These are phyloP conservation scores for Puccinia hordei DNA, from an alignment of 1,284 basidiomycete genomes.

Conservation along the genomic window DNA sequence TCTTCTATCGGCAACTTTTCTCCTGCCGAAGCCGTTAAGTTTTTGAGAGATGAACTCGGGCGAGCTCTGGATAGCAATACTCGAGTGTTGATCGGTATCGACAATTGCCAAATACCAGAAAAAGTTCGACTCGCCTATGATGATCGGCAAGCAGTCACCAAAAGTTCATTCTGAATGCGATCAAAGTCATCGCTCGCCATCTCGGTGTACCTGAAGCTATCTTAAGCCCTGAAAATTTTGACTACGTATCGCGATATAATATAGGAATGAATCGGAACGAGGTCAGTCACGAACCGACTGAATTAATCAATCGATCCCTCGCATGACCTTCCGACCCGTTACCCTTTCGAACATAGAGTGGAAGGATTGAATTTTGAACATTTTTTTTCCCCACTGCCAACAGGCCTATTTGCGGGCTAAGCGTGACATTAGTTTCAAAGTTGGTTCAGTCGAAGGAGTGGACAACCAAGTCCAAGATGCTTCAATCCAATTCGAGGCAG, in stretches of 20 bases:
- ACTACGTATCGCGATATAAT: conserved; percentile 81
- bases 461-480: conserved; percentile 51
- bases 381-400: background rate
- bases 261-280: conserved; percentile 61
- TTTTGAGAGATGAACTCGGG: conserved; percentile 73
- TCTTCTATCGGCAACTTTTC: conserved; percentile 90
- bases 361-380: background rate
- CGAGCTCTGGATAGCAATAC: conserved; percentile 65
- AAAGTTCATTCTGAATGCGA: conserved; percentile 87
- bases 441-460: conserved; percentile 15
- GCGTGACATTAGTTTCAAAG: conserved; percentile 31
- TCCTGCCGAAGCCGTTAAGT: conserved; percentile 71
- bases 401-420: conserved; percentile 46
- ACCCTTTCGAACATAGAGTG: background rate
- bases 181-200: conserved; percentile 64
- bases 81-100: conserved; percentile 73
- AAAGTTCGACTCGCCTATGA: conserved; percentile 70
- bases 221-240: conserved; percentile 73
- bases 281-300: conserved; percentile 63
- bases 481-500: conserved; percentile 57
- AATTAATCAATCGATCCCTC: background rate
- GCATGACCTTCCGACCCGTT: background rate
- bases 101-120: conserved; percentile 72
- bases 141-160: conserved; percentile 68
- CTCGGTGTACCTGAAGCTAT: conserved; percentile 60